Base-by-base conservation (phyloP, 768 basidiomycete species). In the Tylopilus rubrobrunneus region DNA sequence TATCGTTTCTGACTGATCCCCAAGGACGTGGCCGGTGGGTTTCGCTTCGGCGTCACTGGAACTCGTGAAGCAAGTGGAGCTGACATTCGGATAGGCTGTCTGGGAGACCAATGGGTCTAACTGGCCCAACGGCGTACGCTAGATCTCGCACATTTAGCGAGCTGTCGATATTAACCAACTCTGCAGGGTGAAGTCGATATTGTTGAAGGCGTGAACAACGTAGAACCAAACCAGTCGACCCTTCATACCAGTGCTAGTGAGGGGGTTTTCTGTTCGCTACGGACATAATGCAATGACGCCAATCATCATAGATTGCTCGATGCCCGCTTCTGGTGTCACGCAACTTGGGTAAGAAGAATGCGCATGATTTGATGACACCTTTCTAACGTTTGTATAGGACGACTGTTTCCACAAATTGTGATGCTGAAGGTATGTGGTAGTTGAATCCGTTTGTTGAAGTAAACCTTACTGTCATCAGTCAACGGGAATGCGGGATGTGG, bases 161-260 rank as follows among this genome's bases (percentile, higher is more conserved):
- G 1, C 4, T n/a, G 4, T 27, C 25, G 3, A 9, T 0, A 37
- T 53, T 50, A 33, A 68, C 37, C 3, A 44, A 19, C 7, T 40
- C 54, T 47, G 6, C 31, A 69, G 67, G 67, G 69, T 19, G 67
- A 69, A 36, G 45, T 71, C 6, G 67, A 71, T 43, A 69, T 71
- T 8, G 58, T 69, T 7, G 68, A 69, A 46, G 68, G 72, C 41
- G 82, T 85, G 14, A 85, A 86, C 59, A 71, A 83, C 60, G 70
- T 77, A 50, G 67, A 68, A 14, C 75, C 79, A 3, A 81, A 84
- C 60, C 71, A 74, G 53, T 72, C 74, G 2, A 79, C 83, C 0
- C 70, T 87, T 37, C 86, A 87, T 64, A 85, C 84, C 5, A 71
- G 70, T 51, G 58, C 79, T 11, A 71, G 81, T 78, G 53, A 45